Percentiles rank a stretch among this genome's conserved stretches.
phyloP scores from a whole-genome alignment of 371 early-diverging fungal genomes.

The Chytridium lagenaria region DNA sequence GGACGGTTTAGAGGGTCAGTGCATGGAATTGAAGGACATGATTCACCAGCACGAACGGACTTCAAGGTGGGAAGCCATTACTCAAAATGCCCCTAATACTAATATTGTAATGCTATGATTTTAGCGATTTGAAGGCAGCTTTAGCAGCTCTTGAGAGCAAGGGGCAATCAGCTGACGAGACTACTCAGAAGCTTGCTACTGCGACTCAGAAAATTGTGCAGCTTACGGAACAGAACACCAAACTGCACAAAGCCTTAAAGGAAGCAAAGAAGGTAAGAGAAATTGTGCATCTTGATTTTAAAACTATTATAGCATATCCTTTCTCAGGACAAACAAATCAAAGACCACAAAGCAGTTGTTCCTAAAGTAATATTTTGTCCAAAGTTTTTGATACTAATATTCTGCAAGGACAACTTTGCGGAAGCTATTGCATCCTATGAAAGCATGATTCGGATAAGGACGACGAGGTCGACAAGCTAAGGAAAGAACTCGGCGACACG shows the following conservation, averaged over 20 bases:
- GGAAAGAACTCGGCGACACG: constrained; percentile 64
- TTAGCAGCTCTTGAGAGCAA: constrained; percentile 68
- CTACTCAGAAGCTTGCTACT: constrained; percentile 63
- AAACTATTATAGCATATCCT: constrained; percentile 57
- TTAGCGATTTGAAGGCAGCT: constrained; percentile 68
- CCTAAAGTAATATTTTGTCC: constrained; percentile 32
- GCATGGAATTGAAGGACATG: constrained; percentile 62
- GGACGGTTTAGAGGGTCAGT: constrained; percentile 62
- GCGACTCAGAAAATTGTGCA: constrained; percentile 64
- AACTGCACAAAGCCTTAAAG: constrained; percentile 68
- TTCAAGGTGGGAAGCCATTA: constrained; percentile 43
- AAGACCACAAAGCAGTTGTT: constrained; percentile 33
- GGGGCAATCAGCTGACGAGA: constrained; percentile 65
- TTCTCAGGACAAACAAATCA: constrained; percentile 63
- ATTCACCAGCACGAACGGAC: constrained; percentile 62
- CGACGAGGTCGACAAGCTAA: constrained; percentile 68
- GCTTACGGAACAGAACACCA: constrained; percentile 65
- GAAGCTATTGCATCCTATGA: constrained; percentile 79
- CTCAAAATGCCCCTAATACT: too few relatives aligned
- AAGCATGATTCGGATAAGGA: constrained; percentile 70
- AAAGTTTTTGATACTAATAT: neutral
- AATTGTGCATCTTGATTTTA: neutral
- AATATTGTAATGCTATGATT: neutral
- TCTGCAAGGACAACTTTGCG: constrained; percentile 44
- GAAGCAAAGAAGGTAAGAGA: constrained; percentile 75